These are phyloP conservation scores for Dittrichia graveolens DNA, from an alignment of 129 eudicot genomes.

Conservation along the genomic window DNA sequence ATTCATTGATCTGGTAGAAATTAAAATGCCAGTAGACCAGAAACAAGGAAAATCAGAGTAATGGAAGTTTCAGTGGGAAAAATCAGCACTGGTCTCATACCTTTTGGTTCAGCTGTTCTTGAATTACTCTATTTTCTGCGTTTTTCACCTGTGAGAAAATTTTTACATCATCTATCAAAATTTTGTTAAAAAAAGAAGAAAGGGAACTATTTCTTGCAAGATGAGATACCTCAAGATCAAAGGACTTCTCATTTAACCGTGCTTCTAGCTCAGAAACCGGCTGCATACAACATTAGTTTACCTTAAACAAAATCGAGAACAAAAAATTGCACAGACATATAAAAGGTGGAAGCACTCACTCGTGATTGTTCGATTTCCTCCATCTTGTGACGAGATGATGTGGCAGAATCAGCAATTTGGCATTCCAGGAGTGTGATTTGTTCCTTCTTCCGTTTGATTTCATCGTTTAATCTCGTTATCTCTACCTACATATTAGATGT, in stretches of 20 bases:
- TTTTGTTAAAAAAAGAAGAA: too few relatives aligned
- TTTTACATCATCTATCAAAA: neutral
- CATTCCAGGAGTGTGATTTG: constrained; percentile 66
- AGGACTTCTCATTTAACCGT: constrained; percentile 78
- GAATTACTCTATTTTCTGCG: constrained; percentile 75
- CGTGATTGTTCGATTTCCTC: constrained; percentile 57
- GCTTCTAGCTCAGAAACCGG: constrained; percentile 58
- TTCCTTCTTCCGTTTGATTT: constrained; percentile 57
- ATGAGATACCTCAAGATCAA: constrained; percentile 82
- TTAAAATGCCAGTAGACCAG: constrained; percentile 1
- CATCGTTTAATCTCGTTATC: constrained; percentile 64
- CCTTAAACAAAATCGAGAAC: neutral
- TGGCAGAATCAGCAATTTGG: constrained; percentile 53
- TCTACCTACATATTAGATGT: constrained; percentile 48
- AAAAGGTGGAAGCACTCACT: constrained; percentile 41
- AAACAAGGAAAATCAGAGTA: neutral
- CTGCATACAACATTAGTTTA: constrained; percentile 45
- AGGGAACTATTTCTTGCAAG: constrained; percentile 11
- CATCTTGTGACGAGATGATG: constrained; percentile 45
- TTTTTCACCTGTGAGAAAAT: constrained; percentile 63
- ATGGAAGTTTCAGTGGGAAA: constrained; percentile 8
- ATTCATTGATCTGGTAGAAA: constrained; percentile 63
- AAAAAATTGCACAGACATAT: neutral
- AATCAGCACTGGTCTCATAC: constrained; percentile 33
- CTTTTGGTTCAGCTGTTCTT: constrained; percentile 90